A percentile compares a stretch with the other conserved stretches of the same genome.
phyloP scores from a whole-genome alignment of 2,329 filamentous ascomycete species.

The Aspergillus aculeatinus region DNA sequence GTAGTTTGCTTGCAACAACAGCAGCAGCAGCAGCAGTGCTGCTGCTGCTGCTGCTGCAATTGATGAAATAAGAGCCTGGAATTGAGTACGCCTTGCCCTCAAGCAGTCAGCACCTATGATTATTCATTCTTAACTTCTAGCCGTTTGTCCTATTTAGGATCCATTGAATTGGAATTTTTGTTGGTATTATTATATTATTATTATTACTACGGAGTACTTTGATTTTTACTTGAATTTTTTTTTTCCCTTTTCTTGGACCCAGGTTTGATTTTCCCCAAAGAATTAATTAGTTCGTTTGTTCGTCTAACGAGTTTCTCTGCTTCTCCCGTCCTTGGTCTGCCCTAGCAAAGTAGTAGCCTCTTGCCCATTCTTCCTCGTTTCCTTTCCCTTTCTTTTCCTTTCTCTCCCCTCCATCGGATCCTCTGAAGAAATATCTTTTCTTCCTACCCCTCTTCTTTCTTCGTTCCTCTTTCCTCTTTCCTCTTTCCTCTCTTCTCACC shows the following conservation, averaged over 20 bases:
- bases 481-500: slow-evolving; percentile 11
- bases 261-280: not conserved
- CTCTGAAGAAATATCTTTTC: slow-evolving; percentile 23
- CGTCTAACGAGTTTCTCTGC: slow-evolving; percentile 17
- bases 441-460: slow-evolving; percentile 19
- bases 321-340: slow-evolving; percentile 23
- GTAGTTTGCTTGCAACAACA: no score
- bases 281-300: slow-evolving; percentile 22
- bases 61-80: not conserved
- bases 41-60: not conserved
- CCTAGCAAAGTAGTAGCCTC: slow-evolving; percentile 21
- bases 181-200: no score
- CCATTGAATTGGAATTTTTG: not conserved
- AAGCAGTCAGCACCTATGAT: slow-evolving; percentile 1
- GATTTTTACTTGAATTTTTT: not conserved
- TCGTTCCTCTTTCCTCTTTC: slow-evolving; percentile 14
- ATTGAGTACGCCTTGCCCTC: not conserved
- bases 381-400: slow-evolving; percentile 17
- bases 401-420: slow-evolving; percentile 16
- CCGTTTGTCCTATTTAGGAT: not conserved
- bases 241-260: not conserved
- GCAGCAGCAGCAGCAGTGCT: no score
- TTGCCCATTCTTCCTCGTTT: slow-evolving; percentile 20
- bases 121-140: slow-evolving; percentile 1
- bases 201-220: no score